Conservation (phyloP, 2,329 filamentous ascomycete species). For the Hypoxylon sp. region DNA sequence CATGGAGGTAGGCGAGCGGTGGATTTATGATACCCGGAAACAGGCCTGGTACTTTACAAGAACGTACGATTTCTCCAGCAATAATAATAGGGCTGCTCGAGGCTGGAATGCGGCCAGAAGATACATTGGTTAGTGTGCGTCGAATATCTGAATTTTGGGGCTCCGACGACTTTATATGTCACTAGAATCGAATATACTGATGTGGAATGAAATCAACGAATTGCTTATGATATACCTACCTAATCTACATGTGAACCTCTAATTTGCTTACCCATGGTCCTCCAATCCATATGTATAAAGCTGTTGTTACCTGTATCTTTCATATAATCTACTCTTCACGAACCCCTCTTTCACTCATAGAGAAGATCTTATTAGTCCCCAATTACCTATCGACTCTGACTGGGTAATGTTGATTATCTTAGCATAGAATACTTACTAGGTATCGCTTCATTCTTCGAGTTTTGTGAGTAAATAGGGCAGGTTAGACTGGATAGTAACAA, state of each 20-base stretch:
- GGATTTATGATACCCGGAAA: conserved; percentile 42
- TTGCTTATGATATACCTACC: conserved; percentile 9
- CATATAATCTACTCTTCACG: too few relatives aligned
- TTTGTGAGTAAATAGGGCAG: too few relatives aligned
- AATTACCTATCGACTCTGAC: too few relatives aligned
- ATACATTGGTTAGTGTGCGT: conserved; percentile 16
- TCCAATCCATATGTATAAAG: neutral
- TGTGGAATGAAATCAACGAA: conserved; percentile 35
- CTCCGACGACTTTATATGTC: conserved; percentile 1
- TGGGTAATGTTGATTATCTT: too few relatives aligned
- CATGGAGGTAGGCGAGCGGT: conserved; percentile 18
- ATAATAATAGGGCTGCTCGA: conserved; percentile 12
- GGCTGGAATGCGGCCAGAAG: conserved; percentile 15
- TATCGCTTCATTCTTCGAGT: too few relatives aligned
- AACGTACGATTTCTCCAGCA: conserved; percentile 14
- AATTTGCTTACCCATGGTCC: conserved; percentile 1
- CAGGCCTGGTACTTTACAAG: conserved; percentile 28
- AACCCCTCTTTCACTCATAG: neutral
- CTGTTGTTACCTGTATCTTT: neutral
- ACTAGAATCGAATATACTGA: conserved; percentile 33
- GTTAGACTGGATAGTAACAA: too few relatives aligned
- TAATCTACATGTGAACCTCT: neutral
- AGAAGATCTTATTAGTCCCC: neutral
- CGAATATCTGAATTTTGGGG: neutral
- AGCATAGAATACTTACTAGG: too few relatives aligned